Base-by-base conservation (phyloP, 2,329 filamentous ascomycete genomes). In the Ustilaginoidea virens region DNA sequence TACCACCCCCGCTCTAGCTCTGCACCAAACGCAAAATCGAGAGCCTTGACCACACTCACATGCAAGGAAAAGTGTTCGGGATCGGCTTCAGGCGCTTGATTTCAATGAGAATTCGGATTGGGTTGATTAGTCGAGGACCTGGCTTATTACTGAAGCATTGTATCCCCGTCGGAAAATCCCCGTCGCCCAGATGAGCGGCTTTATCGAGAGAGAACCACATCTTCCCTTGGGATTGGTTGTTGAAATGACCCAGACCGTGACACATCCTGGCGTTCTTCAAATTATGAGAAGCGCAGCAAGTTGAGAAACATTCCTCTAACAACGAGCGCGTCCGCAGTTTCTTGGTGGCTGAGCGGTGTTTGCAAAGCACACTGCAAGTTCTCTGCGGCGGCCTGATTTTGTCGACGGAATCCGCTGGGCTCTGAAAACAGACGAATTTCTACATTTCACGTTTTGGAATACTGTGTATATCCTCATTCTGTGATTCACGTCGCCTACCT, bases 301-400 rank as follows among this genome's bases (percentile, higher is more conserved):
- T 42, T 42, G 14, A 46, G 31, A 15, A 44, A 33, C 29, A 45
- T 36, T 9, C 38, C 34, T 3, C 42, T 40, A 10, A 44, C 24
- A n/a, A 44, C 33, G 4, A 44, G 25, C 10, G 43, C 39, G 25
- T 46, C 42, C 6, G 41, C 34, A 3, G 33, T 27, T n/a, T n/a
- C n/a, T 17, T 39, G 33, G 10, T 39, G 31, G 8, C 35, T 35
- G 4, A 46, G 27, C 1, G 38, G 34, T 12, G 33, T 23, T 1
- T n/a, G 22, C 12, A 46, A 34, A 2, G 43, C 42, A 0, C 27
- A 22, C n/a, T 40, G 36, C 15, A 45, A 42, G 29, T 27, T 30
- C 5, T 21, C 28, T 16, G 21, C 31, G 12, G 33, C 7, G 11
- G 19, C 19, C n/a, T n/a, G n/a, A n/a, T n/a, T n/a, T n/a, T n/a